Evolutionary conservation across 352 stramenopile genomes (phyloP), one percentile per base, ranked within the genome.

Genomic region (Phytopythium mirpurense): DNA sequence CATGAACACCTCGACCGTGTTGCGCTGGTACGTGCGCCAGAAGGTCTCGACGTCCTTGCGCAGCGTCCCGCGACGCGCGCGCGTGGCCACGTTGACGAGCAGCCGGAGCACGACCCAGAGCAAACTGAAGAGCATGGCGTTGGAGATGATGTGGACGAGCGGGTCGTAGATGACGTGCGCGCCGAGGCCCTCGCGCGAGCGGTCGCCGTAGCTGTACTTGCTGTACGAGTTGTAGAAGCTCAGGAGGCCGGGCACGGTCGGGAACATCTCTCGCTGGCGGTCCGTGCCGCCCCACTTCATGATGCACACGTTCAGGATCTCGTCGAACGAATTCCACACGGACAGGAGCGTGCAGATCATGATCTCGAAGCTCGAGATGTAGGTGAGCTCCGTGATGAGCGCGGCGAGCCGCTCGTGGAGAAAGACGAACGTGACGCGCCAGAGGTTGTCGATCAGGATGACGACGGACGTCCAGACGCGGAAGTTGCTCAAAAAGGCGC

Each of bases 1-100:
- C 60, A 67, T 67, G 54, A 59, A 62, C 29, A 63, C 55, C 18
- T 67, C 60, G 51, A 54, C 56, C 50, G 60, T 63, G 46, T 67
- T 67, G 54, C 60, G 55, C 32, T 67, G 49, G 43, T 67, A 67
- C 8, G 54, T 41, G 23, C 60, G 54, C 54, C 60, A 67, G 36
- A 63, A 59, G 2, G 45, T 31, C 29, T 56, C 55, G 24, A 67
- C 23, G 10, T 62, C 54, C 10, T 51, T 52, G 23, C 37, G 32
- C 1, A 67, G 42, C 11, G 54, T 59, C 29, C 54, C 54, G 15
- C 35, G 47, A 8, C 15, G 19, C 10, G 47, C 32, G 8, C 47
- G 47, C 6, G 14, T 12, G 0, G 16, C 11, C 5, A 63, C 18
- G 8, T 34, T 57, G 3, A 54, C 40, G 27, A 65, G 29, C 32